phyloP scores from a whole-genome alignment of 257 asterid species.

The Scutellaria minor region DNA sequence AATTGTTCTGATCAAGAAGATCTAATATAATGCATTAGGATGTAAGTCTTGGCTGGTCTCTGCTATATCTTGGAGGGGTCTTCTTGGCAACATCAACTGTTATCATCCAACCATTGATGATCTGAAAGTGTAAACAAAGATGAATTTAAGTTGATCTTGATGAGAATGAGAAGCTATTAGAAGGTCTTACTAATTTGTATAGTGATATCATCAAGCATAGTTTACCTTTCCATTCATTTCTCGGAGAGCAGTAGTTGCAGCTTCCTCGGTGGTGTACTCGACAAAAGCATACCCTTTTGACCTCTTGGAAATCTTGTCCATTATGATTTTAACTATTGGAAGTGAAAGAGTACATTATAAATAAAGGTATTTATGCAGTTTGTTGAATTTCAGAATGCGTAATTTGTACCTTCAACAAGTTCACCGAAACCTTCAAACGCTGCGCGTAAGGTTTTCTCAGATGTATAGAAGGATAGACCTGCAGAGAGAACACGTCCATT shows the following conservation, averaged over 20 bases:
- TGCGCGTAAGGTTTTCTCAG: conserved; percentile 85
- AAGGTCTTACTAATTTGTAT: background rate
- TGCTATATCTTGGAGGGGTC: conserved; percentile 67
- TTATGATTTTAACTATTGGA: conserved; percentile 82
- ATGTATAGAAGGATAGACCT: conserved; percentile 95
- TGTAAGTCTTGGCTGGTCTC: conserved; percentile 53
- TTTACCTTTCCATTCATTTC: conserved; percentile 97
- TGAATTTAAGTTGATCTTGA: conserved; percentile 18
- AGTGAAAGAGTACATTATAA: conserved; percentile 14
- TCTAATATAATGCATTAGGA: conserved; percentile 37
- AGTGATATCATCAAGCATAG: conserved; percentile 12
- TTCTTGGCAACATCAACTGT: conserved; percentile 86
- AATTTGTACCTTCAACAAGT: conserved; percentile 69
- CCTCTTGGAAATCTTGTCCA: conserved; percentile 98
- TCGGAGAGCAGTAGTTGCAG: conserved; percentile 75
- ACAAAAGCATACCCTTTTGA: conserved; percentile 92
- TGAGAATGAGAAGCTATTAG: background rate
- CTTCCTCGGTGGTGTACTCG: conserved; percentile 88
- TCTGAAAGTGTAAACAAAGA: conserved; percentile 49
- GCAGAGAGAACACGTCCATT: conserved; percentile 29
- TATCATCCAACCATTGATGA: conserved; percentile 98
- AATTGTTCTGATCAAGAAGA: background rate
- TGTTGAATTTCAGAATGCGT: background rate
- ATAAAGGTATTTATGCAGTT: background rate
- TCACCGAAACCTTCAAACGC: conserved; percentile 93